A percentile compares a stretch with the other conserved stretches of the same genome.
phyloP scores from a whole-genome alignment of 768 basidiomycete genomes.

The Psilocybe cubensis region DNA sequence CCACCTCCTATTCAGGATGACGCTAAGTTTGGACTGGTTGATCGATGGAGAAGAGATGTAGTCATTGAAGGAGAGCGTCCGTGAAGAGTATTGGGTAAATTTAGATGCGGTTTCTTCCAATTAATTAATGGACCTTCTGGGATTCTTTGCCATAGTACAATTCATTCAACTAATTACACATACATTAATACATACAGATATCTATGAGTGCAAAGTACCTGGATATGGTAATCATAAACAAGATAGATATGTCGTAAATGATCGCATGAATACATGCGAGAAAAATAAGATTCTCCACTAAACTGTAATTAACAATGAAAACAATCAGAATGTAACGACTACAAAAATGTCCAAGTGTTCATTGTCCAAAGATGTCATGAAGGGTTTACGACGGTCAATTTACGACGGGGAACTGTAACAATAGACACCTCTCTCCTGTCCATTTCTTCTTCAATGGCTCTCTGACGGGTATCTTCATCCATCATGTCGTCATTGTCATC shows the following conservation, averaged over 20 bases:
- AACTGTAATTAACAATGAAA: background rate
- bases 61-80: constrained; percentile 62
- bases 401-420: constrained; percentile 75
- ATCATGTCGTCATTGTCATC: constrained; percentile 71
- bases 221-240: constrained; percentile 1
- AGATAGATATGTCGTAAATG: constrained; percentile 6
- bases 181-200: background rate
- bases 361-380: constrained; percentile 28
- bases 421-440: constrained; percentile 83
- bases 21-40: constrained; percentile 71
- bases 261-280: background rate
- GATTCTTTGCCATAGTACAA: background rate
- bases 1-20: constrained; percentile 69
- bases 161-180: constrained; percentile 2
- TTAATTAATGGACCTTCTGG: background rate
- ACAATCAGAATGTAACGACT: background rate
- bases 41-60: constrained; percentile 82
- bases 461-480: constrained; percentile 75
- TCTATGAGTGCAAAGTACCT: background rate
- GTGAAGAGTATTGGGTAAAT: too few relatives aligned
- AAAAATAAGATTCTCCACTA: background rate
- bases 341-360: background rate
- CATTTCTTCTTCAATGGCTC: constrained; percentile 83
- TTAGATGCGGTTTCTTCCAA: too few relatives aligned
- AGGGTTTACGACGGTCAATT: constrained; percentile 76